These are phyloP conservation scores for Trichoderma guizhouense DNA, from an alignment of 2,329 filamentous ascomycete genomes.

Conservation along the genomic window DNA sequence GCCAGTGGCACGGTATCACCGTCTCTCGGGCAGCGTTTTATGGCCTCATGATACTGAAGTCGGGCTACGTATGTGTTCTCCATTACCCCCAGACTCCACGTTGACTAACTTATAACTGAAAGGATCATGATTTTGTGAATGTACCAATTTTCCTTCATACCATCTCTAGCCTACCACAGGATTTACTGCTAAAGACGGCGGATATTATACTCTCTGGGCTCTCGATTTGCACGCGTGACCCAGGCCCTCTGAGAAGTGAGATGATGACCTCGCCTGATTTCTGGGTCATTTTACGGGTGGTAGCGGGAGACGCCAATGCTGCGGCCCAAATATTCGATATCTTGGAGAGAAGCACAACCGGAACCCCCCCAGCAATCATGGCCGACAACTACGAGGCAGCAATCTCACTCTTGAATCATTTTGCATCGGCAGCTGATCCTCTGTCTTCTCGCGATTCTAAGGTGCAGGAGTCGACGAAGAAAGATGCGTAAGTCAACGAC, in stretches of 20 bases:
- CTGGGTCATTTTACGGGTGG: constrained; percentile 80
- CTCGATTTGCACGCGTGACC: constrained; percentile 72
- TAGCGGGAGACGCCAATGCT: constrained; percentile 67
- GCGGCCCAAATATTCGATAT: constrained; percentile 81
- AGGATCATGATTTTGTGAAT: constrained; percentile 88
- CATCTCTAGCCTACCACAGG: constrained; percentile 81
- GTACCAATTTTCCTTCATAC: constrained; percentile 88
- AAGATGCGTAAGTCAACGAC: background rate
- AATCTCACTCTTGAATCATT: constrained; percentile 80
- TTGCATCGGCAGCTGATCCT: constrained; percentile 70
- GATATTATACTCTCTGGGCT: constrained; percentile 75
- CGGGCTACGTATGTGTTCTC: constrained; percentile 69
- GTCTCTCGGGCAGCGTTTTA: constrained; percentile 85
- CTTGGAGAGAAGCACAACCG: constrained; percentile 72
- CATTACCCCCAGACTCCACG: background rate
- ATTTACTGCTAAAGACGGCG: constrained; percentile 72
- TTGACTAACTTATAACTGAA: constrained; percentile 23
- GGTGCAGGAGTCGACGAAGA: background rate
- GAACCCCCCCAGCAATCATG: constrained; percentile 76
- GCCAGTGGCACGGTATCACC: constrained; percentile 76
- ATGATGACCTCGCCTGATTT: constrained; percentile 97
- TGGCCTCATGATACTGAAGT: constrained; percentile 73
- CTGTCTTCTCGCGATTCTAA: constrained; percentile 6
- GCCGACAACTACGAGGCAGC: constrained; percentile 94
- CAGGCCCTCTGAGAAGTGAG: constrained; percentile 78